phyloP scores from a whole-genome alignment of 495 filamentous ascomycete genomes.

The Niebla homalea region DNA sequence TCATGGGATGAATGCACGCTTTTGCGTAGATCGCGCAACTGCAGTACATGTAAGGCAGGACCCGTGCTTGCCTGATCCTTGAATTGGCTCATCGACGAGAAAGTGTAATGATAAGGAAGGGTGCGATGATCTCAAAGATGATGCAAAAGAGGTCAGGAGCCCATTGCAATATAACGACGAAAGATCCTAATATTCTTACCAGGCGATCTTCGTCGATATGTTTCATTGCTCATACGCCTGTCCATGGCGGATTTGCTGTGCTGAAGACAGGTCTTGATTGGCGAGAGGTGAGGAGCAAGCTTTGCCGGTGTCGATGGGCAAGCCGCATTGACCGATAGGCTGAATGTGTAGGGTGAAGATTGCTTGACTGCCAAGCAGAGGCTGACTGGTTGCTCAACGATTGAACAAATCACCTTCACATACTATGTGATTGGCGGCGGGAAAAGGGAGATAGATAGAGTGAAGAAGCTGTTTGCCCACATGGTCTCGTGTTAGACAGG shows the following conservation, averaged over 20 bases:
- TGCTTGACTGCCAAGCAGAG: neutral
- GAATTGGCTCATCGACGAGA: too few relatives aligned
- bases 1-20: neutral
- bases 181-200: constrained; percentile 23
- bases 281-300: constrained; percentile 11
- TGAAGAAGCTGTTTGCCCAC: constrained; percentile 18
- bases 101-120: too few relatives aligned
- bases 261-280: constrained; percentile 15
- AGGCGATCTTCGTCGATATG: constrained; percentile 38
- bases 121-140: too few relatives aligned
- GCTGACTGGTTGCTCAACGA: neutral
- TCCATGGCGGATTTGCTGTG: constrained; percentile 11
- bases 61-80: too few relatives aligned
- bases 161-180: too few relatives aligned
- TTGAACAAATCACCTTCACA: constrained; percentile 1
- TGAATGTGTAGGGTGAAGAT: neutral
- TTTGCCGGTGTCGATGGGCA: neutral
- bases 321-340: too few relatives aligned
- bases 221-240: constrained; percentile 20
- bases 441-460: constrained; percentile 9
- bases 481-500: constrained; percentile 17
- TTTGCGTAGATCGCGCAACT: too few relatives aligned
- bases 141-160: too few relatives aligned
- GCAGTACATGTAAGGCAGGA: too few relatives aligned
- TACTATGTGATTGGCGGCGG: constrained; percentile 17